These are phyloP conservation scores for Notholithocarpus densiflorus DNA, from an alignment of 306 rosid genomes.

Conservation along the genomic window DNA sequence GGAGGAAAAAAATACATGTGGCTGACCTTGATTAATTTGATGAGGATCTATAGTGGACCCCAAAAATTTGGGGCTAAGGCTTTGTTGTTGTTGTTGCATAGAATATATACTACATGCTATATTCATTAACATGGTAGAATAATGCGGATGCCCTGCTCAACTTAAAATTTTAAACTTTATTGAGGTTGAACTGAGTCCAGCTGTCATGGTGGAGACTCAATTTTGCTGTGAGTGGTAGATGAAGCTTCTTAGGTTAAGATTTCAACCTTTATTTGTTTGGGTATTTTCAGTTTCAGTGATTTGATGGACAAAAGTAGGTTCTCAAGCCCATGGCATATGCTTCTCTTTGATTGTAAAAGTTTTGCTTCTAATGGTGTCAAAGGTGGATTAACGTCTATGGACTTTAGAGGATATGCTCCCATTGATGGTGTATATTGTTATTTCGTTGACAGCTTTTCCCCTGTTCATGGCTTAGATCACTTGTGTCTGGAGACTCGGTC, in stretches of 20 bases:
- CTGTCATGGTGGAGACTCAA: not conserved
- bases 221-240: not conserved
- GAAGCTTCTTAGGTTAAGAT: not conserved
- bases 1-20: too few relatives aligned
- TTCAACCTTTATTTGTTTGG: not conserved
- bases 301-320: not conserved
- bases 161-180: not conserved
- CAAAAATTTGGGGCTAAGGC: too few relatives aligned
- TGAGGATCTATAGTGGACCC: too few relatives aligned
- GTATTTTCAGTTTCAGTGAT: not conserved
- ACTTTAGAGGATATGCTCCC: not conserved
- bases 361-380: not conserved
- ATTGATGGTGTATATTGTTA: not conserved
- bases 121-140: too few relatives aligned
- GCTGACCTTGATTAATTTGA: too few relatives aligned
- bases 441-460: not conserved
- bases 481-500: not conserved
- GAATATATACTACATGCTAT: not conserved
- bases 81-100: not conserved
- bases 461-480: not conserved
- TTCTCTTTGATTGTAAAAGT: not conserved
- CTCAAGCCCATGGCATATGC: not conserved
- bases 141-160: too few relatives aligned
- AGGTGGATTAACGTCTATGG: not conserved
- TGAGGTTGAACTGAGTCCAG: not conserved